Percentiles rank a stretch among this genome's conserved stretches.
These are phyloP conservation scores for Aethionema arabicum DNA, from an alignment of 345 rosid genomes.

Conservation along the genomic window DNA sequence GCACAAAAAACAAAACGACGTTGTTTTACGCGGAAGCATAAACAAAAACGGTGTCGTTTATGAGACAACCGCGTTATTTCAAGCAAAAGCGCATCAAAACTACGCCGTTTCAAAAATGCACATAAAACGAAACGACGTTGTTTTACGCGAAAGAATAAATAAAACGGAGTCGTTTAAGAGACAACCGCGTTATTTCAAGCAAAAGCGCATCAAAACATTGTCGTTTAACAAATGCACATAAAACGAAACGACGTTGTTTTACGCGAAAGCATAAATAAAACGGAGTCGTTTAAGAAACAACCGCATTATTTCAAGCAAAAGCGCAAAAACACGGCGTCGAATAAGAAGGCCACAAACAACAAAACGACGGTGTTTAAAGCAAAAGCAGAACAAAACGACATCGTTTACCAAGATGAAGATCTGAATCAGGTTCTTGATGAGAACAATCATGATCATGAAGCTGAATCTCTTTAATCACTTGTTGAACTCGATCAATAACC, in stretches of 20 bases:
- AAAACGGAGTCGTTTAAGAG: constrained; percentile 1
- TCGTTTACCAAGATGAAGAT: constrained; percentile 62
- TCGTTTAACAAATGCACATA: too few species aligned
- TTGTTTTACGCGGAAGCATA: too few species aligned
- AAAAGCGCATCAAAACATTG: background rate
- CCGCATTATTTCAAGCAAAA: background rate
- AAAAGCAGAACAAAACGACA: background rate
- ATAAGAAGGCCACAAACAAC: too few species aligned
- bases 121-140: background rate
- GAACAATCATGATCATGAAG: constrained; percentile 75
- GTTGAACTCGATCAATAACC: constrained; percentile 84
- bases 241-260: background rate
- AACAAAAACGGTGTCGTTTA: constrained; percentile 6
- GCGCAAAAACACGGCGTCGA: background rate
- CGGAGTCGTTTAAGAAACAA: background rate
- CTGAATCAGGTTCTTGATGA: constrained; percentile 50
- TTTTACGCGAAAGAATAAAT: too few species aligned
- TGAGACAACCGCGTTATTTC: background rate
- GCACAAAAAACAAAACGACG: too few species aligned
- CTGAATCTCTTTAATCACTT: constrained; percentile 84
- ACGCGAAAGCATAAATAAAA: too few species aligned
- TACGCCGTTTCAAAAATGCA: too few species aligned
- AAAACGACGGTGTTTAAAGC: background rate
- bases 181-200: background rate
- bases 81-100: background rate